phyloP scores from a whole-genome alignment of 2,329 filamentous ascomycete species.

The Graphium sp. region DNA sequence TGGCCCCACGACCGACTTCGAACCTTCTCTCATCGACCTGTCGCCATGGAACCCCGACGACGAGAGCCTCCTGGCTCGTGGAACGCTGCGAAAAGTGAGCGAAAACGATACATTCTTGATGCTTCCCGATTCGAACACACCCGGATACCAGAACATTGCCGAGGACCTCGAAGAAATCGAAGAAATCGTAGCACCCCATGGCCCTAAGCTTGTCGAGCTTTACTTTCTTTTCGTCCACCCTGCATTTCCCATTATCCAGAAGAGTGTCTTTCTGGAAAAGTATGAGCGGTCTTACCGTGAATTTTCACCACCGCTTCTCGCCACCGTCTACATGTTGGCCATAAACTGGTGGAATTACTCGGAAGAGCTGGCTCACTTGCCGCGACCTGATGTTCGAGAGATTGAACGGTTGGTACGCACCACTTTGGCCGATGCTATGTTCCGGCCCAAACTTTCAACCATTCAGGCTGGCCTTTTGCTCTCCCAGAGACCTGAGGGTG shows the following conservation, averaged over 20 bases:
- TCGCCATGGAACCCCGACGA: constrained; percentile 68
- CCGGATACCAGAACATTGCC: constrained; percentile 52
- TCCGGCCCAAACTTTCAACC: constrained; percentile 65
- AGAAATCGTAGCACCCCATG: constrained; percentile 57
- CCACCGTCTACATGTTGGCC: constrained; percentile 69
- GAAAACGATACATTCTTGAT: constrained; percentile 66
- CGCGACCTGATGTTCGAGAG: constrained; percentile 54
- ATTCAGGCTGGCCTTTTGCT: constrained; percentile 63
- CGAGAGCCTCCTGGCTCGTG: constrained; percentile 56
- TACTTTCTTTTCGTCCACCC: constrained; percentile 74
- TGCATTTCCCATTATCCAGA: constrained; percentile 68
- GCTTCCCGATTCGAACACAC: constrained; percentile 57
- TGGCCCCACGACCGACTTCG: constrained; percentile 68
- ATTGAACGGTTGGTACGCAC: constrained; percentile 59
- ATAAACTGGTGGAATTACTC: constrained; percentile 78
- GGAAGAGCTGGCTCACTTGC: constrained; percentile 43
- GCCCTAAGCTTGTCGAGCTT: constrained; percentile 59
- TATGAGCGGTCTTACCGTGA: constrained; percentile 57
- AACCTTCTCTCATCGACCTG: constrained; percentile 67
- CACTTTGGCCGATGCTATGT: constrained; percentile 61
- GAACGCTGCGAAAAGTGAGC: constrained; percentile 59
- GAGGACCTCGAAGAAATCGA: constrained; percentile 60
- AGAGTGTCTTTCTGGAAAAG: constrained; percentile 63
- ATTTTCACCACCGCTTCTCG: constrained; percentile 61
- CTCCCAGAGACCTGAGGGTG: constrained; percentile 58